Evolutionary conservation across 495 filamentous ascomycete species (phyloP).

Genomic region (Delitschia confertaspora): DNA sequence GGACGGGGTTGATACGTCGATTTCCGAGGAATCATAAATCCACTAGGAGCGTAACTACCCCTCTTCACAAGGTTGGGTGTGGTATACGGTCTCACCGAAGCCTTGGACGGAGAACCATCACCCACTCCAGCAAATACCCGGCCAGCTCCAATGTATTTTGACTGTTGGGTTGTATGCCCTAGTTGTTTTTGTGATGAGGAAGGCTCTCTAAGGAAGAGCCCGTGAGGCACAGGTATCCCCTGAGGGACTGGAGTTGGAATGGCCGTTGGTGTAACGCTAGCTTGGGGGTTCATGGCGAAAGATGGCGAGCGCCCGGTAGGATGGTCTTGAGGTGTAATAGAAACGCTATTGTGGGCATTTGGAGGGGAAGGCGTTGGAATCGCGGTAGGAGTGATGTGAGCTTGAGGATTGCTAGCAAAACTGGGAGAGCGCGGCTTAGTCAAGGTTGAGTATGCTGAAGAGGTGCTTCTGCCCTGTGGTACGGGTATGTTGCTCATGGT

Average conservation of each 20-base stretch:
- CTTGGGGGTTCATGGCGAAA: no score
- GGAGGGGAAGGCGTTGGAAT: slow-evolving; percentile 15
- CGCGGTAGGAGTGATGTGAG: slow-evolving; percentile 3
- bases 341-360: no score
- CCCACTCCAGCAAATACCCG: slow-evolving; percentile 9
- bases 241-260: no score
- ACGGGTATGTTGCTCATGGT: slow-evolving; percentile 26
- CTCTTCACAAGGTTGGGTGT: slow-evolving; percentile 17
- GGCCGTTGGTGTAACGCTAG: no score
- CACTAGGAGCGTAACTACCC: no score
- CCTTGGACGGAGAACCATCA: slow-evolving; percentile 6
- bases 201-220: no score
- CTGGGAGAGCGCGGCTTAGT: not conserved
- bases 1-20: not conserved
- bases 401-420: not conserved
- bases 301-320: no score
- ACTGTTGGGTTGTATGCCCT: slow-evolving; percentile 5
- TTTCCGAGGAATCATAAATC: slow-evolving; percentile 13
- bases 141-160: slow-evolving; percentile 16
- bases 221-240: no score
- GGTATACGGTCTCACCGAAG: slow-evolving; percentile 18
- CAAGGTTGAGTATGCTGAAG: slow-evolving; percentile 1
- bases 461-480: slow-evolving; percentile 5
- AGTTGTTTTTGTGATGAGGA: no score
- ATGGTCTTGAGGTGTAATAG: no score